Evolutionary conservation across 805 yeast genomes (phyloP), one percentile per base, ranked within the genome.

Genomic region (Sungouiozyma ichnusensis): DNA sequence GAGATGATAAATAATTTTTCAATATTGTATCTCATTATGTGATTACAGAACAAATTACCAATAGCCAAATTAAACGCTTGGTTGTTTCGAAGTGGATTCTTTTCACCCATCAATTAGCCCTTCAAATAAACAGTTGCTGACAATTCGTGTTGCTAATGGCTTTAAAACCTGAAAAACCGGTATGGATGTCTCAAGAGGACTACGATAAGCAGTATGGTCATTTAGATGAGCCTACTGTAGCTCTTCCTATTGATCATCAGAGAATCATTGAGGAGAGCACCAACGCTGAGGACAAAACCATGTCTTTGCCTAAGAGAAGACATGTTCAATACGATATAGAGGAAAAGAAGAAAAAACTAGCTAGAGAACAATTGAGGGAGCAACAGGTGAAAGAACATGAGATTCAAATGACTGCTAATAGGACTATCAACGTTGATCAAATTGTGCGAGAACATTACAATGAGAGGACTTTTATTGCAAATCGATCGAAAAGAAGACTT

Each of bases 391-490:
- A 57, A 39, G 44, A 54, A 36, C 63, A 62, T 44, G 66, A 62
- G 29, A 56, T 62, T 37, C 60, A 59, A 36, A 46, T 60, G 49
- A 53, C 69, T 7, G 63, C 67, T 13, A 58, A 60, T 37, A 64
- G 53, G 31, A 48, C 57, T 61, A 70, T 59, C 2, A 62, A 60
- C 47, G 73, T 76, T 42, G 84, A 83, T 52, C 76, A 76, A 37
- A 73, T 84, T 42, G 94, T 92, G 27, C 71, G 87, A 48, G 69
- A 74, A 38, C 96, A 86, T 62, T 92, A 92, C 61, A 92, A 92
- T 62, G 82, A 83, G 49, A 73, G 94, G 53, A 81, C 95, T 0
- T 74, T 75, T 48, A 75, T 76, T 45, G 73, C 90, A 1, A 78
- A 79, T 47, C 65, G 64, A 20, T 74, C 72, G 42, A 71, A 72